Evolutionary conservation across 345 rosid genomes (phyloP).

Genomic region (Pugionium dolabratum): DNA sequence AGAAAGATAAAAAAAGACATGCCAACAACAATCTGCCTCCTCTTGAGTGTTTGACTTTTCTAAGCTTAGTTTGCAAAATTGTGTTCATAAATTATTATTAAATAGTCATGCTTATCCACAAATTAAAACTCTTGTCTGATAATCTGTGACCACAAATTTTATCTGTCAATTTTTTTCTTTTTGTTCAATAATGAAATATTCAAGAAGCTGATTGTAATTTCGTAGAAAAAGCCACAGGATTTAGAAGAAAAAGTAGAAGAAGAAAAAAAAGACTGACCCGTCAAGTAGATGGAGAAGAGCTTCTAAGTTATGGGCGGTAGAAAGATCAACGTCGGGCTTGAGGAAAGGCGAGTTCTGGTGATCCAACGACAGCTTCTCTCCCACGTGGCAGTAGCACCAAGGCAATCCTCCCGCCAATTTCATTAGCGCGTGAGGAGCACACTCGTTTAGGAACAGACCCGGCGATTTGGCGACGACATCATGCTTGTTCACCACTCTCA

Average conservation of each 20-base stretch:
- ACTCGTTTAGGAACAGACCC: slow-evolving; percentile 68
- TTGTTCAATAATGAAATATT: too few species aligned
- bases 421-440: slow-evolving; percentile 45
- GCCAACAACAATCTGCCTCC: neutral
- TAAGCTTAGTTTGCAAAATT: neutral
- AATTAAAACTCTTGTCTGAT: too few species aligned
- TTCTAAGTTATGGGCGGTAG: slow-evolving; percentile 70
- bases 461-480: slow-evolving; percentile 75
- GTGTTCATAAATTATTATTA: too few species aligned
- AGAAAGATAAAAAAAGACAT: too few species aligned
- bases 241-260: too few species aligned
- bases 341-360: slow-evolving; percentile 73
- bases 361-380: slow-evolving; percentile 67
- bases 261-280: slow-evolving; percentile 48
- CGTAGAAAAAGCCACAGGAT: too few species aligned
- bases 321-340: slow-evolving; percentile 51
- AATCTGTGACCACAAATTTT: too few species aligned
- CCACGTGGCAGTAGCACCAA: slow-evolving; percentile 82
- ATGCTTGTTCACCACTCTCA: slow-evolving; percentile 71
- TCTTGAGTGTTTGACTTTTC: neutral
- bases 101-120: too few species aligned
- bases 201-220: too few species aligned
- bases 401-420: slow-evolving; percentile 60
- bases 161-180: too few species aligned
- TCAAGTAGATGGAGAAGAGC: slow-evolving; percentile 79